Percentiles rank a stretch among this genome's conserved stretches.
Evolutionary conservation across 176 grass and related monocot species (phyloP).

Genomic region (Bonia amplexicaulis): DNA sequence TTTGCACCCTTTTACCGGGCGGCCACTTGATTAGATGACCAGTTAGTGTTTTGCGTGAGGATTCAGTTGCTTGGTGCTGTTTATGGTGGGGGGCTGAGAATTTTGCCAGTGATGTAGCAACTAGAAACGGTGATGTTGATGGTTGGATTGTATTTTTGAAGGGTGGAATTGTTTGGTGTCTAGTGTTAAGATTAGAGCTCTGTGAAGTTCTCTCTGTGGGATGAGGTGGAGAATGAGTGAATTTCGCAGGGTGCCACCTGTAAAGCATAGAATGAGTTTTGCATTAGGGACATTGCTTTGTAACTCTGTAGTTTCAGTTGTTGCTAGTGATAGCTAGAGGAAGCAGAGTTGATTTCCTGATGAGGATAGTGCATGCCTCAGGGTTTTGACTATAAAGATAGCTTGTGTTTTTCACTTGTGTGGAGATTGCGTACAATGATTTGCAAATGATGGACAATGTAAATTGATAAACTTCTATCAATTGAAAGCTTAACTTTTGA

Average conservation of each 20-base stretch:
- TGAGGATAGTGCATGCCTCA: background rate
- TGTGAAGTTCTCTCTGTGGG: background rate
- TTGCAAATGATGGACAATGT: background rate
- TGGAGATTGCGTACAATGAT: background rate
- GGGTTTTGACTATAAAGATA: constrained; percentile 1
- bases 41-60: constrained; percentile 22
- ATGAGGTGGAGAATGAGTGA: background rate
- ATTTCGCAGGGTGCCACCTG: background rate
- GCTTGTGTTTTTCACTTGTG: constrained; percentile 1
- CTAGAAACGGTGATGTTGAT: background rate
- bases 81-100: background rate
- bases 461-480: constrained; percentile 8
- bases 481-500: background rate
- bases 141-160: background rate
- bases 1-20: background rate
- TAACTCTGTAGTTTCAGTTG: background rate
- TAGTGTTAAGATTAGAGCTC: constrained; percentile 2
- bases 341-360: constrained; percentile 7
- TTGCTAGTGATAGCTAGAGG: background rate
- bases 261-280: constrained; percentile 9
- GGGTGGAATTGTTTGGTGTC: background rate
- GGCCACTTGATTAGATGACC: background rate
- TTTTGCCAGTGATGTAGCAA: background rate
- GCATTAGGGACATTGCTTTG: background rate
- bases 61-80: background rate